Evolutionary conservation across 306 rosid genomes (phyloP).

Genomic region (Castanopsis chinensis): DNA sequence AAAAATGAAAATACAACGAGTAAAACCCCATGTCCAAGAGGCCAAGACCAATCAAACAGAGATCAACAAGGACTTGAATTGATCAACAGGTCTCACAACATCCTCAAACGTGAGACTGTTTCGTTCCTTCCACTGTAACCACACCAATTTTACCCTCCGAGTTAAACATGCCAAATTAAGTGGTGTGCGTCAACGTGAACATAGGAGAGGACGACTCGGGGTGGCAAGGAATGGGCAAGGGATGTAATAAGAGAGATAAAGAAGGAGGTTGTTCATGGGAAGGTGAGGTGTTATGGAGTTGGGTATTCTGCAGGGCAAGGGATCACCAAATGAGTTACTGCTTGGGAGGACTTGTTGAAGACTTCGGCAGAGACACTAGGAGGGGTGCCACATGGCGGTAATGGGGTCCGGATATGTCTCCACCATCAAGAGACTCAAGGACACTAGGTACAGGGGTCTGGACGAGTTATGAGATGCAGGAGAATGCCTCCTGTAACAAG

Average conservation of each 20-base stretch:
- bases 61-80: too few relatives aligned
- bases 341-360: constrained; percentile 73
- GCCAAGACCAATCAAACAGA: too few relatives aligned
- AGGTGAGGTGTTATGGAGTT: constrained; percentile 76
- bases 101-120: too few relatives aligned
- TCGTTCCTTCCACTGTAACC: too few relatives aligned
- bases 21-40: too few relatives aligned
- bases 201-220: neutral
- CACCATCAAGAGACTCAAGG: constrained; percentile 83
- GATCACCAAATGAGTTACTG: constrained; percentile 75
- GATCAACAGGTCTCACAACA: too few relatives aligned
- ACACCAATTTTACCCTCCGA: too few relatives aligned
- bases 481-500: constrained; percentile 25
- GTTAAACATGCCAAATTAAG: neutral
- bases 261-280: constrained; percentile 86
- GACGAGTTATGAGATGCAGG: constrained; percentile 74
- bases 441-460: constrained; percentile 60
- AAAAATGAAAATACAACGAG: too few relatives aligned
- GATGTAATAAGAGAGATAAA: constrained; percentile 49
- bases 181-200: constrained; percentile 7
- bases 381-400: constrained; percentile 83
- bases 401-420: constrained; percentile 90
- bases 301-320: constrained; percentile 96
- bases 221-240: constrained; percentile 25
- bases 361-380: constrained; percentile 96